Evolutionary conservation across 495 filamentous ascomycete species (phyloP).

Genomic region (Immersiella caudata): DNA sequence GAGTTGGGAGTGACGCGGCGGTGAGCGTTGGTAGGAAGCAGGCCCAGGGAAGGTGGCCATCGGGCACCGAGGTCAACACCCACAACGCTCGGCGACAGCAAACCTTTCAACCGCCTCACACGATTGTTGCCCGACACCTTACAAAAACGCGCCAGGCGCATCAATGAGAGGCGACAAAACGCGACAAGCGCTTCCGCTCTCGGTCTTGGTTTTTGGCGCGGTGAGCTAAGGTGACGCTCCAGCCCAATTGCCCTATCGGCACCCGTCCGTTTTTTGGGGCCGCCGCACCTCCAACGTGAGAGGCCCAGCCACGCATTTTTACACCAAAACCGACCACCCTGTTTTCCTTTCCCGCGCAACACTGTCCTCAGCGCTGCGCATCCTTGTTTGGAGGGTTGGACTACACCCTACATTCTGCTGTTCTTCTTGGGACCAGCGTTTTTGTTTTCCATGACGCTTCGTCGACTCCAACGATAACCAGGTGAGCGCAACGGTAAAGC

Average conservation of each 20-base stretch:
- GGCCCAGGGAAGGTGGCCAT: slow-evolving; percentile 16
- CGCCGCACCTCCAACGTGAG: slow-evolving; percentile 8
- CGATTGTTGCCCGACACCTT: slow-evolving; percentile 34
- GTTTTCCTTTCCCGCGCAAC: slow-evolving; percentile 29
- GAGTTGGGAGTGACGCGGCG: slow-evolving; percentile 21
- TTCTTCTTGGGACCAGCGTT: slow-evolving; percentile 16
- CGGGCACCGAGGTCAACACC: slow-evolving; percentile 28
- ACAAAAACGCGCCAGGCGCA: slow-evolving; percentile 21
- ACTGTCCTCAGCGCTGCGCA: slow-evolving; percentile 15
- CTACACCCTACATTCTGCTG: slow-evolving; percentile 21
- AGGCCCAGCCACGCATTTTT: slow-evolving; percentile 17
- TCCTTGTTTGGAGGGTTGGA: slow-evolving; percentile 12
- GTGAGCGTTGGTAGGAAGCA: slow-evolving; percentile 19
- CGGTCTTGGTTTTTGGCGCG: neutral
- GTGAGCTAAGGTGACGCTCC: neutral
- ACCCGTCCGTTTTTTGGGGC: slow-evolving; percentile 9
- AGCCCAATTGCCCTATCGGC: slow-evolving; percentile 16
- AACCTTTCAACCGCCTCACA: slow-evolving; percentile 12
- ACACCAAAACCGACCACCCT: slow-evolving; percentile 32
- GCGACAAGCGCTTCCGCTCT: slow-evolving; percentile 10
- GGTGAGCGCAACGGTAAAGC: slow-evolving; percentile 19
- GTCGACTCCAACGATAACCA: slow-evolving; percentile 20
- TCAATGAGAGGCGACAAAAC: slow-evolving; percentile 19
- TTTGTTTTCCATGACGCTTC: slow-evolving; percentile 19
- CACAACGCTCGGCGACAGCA: slow-evolving; percentile 14